phyloP scores from a whole-genome alignment of 345 rosid genomes.

The Jatropha curcas region DNA sequence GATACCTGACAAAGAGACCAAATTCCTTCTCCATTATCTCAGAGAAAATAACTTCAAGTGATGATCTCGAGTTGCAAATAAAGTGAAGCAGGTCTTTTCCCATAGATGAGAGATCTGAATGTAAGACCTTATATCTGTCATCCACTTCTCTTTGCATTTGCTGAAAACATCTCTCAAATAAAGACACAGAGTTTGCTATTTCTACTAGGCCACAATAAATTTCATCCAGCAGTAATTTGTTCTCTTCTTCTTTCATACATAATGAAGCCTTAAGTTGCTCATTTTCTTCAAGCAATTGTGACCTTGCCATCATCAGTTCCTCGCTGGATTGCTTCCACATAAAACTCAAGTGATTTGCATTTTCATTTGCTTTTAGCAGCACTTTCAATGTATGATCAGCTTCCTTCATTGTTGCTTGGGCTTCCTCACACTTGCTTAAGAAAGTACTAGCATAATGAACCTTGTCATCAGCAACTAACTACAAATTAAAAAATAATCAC shows the following conservation, averaged over 20 bases:
- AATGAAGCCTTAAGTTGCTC: slow-evolving; percentile 55
- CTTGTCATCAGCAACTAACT: slow-evolving; percentile 45
- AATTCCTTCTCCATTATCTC: slow-evolving; percentile 62
- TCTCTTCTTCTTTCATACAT: slow-evolving; percentile 53
- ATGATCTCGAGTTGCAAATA: slow-evolving; percentile 45
- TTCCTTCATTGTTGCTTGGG: slow-evolving; percentile 68
- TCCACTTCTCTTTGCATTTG: slow-evolving; percentile 63
- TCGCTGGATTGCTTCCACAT: slow-evolving; percentile 59
- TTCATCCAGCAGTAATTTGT: slow-evolving; percentile 48
- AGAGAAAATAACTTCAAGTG: slow-evolving; percentile 56
- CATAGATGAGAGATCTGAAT: slow-evolving; percentile 46
- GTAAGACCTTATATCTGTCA: slow-evolving; percentile 45
- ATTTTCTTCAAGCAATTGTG: slow-evolving; percentile 51
- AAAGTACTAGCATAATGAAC: slow-evolving; percentile 43
- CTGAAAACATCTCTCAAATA: slow-evolving; percentile 53
- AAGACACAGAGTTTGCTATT: slow-evolving; percentile 50
- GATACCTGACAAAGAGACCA: slow-evolving; percentile 42
- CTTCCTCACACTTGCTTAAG: slow-evolving; percentile 64
- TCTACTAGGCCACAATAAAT: slow-evolving; percentile 40
- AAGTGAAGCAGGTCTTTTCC: slow-evolving; percentile 45
- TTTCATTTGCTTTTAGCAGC: slow-evolving; percentile 64
- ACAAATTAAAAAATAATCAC: slow-evolving; percentile 29
- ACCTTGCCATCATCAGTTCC: slow-evolving; percentile 51
- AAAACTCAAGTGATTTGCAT: slow-evolving; percentile 47
- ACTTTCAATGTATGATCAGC: slow-evolving; percentile 68